Percentiles rank a stretch among this genome's conserved stretches.
Conservation (phyloP, 108 stramenopile species). For the Cylindrotheca closterium region DNA sequence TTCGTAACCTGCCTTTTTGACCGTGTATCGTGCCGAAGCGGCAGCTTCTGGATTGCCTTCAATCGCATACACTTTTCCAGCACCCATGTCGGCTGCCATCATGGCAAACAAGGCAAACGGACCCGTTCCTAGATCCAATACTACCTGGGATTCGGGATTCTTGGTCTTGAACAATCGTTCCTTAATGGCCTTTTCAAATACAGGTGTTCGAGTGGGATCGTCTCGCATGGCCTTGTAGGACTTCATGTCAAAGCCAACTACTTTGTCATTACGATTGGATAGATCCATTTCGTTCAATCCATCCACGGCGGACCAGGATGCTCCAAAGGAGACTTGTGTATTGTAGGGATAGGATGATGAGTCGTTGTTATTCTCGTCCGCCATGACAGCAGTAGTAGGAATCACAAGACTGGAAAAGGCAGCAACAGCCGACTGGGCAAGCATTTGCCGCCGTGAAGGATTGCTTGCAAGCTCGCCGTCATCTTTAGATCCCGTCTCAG, state of each 20-base stretch:
- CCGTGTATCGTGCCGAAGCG: slow-evolving; percentile 26
- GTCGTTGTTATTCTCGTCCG: too few species aligned
- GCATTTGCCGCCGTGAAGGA: too few species aligned
- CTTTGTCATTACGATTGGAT: slow-evolving; percentile 31
- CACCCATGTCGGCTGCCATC: slow-evolving; percentile 60
- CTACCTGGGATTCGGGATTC: slow-evolving; percentile 36
- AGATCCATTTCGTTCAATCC: slow-evolving; percentile 29
- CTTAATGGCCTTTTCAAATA: slow-evolving; percentile 51
- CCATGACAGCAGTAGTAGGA: too few species aligned
- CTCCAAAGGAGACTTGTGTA: slow-evolving; percentile 1
- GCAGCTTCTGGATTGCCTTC: slow-evolving; percentile 60
- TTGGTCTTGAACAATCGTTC: slow-evolving; percentile 34
- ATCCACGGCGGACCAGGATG: slow-evolving; percentile 48
- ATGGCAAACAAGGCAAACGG: slow-evolving; percentile 71
- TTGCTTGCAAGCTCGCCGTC: too few species aligned
- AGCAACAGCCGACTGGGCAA: too few species aligned
- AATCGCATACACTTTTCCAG: slow-evolving; percentile 66
- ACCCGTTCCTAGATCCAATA: slow-evolving; percentile 71
- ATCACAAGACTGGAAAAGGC: too few species aligned
- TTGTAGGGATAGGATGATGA: too few species aligned
- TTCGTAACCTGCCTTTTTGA: slow-evolving; percentile 39
- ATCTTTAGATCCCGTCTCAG: too few species aligned
- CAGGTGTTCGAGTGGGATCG: slow-evolving; percentile 56
- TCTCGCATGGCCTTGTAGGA: slow-evolving; percentile 67
- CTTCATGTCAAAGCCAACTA: slow-evolving; percentile 61